A percentile compares a stretch with the other conserved stretches of the same genome.
Evolutionary conservation across 495 filamentous ascomycete species (phyloP).

Genomic region (Hyaloscypha hepaticicola): DNA sequence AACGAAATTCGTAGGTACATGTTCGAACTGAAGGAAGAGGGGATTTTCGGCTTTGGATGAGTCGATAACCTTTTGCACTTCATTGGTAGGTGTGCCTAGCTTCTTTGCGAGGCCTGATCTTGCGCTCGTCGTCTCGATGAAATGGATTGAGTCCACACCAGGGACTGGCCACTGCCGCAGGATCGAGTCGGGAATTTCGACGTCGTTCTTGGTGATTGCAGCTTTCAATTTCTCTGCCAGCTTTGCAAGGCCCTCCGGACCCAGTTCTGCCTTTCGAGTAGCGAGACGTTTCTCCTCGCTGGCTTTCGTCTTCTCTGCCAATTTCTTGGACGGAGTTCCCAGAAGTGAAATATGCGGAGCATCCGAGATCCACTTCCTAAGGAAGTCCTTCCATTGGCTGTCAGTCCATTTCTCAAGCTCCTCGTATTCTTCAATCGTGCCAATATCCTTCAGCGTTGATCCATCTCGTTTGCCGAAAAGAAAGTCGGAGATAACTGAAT

Average conservation of each 20-base stretch:
- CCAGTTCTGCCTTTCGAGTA: conserved; percentile 50
- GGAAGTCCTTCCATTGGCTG: conserved; percentile 74
- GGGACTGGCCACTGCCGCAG: conserved; percentile 82
- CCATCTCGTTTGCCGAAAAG: conserved; percentile 87
- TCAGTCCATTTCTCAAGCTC: conserved; percentile 77
- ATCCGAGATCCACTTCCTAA: conserved; percentile 81
- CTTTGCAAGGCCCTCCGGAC: conserved; percentile 57
- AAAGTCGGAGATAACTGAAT: conserved; percentile 83
- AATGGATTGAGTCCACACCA: conserved; percentile 82
- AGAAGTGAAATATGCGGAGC: conserved; percentile 84
- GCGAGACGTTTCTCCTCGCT: conserved; percentile 64
- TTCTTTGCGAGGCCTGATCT: conserved; percentile 76
- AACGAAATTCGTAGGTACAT: conserved; percentile 87
- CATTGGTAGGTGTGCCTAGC: conserved; percentile 63
- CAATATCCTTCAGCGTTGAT: conserved; percentile 69
- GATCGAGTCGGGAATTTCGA: conserved; percentile 71
- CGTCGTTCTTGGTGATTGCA: conserved; percentile 79
- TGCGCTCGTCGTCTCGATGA: conserved; percentile 85
- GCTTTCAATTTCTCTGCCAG: conserved; percentile 73
- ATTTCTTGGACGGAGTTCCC: conserved; percentile 71
- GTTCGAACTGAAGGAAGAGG: conserved; percentile 95
- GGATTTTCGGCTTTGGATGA: conserved; percentile 61
- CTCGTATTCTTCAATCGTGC: conserved; percentile 71
- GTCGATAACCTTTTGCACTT: conserved; percentile 76
- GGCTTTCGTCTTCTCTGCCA: conserved; percentile 70